Evolutionary conservation across 2,329 filamentous ascomycete genomes (phyloP), one percentile per base, ranked within the genome.

Genomic region (Chaetomium globosum): DNA sequence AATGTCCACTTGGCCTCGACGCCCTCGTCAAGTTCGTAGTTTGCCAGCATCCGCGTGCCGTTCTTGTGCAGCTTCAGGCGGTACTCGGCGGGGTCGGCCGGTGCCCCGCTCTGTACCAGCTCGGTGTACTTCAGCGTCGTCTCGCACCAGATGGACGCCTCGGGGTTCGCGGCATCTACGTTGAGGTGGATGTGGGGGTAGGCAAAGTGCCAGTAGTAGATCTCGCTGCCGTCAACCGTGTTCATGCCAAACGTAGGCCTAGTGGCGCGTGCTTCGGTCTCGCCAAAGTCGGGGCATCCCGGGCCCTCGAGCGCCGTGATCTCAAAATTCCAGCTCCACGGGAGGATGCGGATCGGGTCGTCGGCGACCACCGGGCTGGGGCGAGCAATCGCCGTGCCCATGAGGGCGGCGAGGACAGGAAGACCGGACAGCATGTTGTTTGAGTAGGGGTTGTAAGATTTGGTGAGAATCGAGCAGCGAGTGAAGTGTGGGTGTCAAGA

Each of bases 201-300:
- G 10, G 58, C 63, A 26, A 61, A 65, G 48, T 58, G 43, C 63
- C 63, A 65, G 58, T 65, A 65, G 63, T 65, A 65, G 52, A 65
- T 65, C 63, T 65, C 63, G 52, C 58, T 61, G n/a, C 63, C 63
- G 33, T 65, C 63, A 13, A 65, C 63, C 12, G 63, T 65, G 63
- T 65, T 65, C 16, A 31, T 28, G 63, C 63, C 63, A 16, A 30
- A 65, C 30, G 58, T 62, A 2, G 63, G 59, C 8, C 63, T 58
- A 16, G 63, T 61, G 3, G 26, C 13, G 52, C 6, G 58, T 21
- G 36, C 6, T 1, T 5, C 19, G 5, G 30, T 16, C 3, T n/a
- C 12, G 36, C 53, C 36, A 54, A 49, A 55, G 36, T 65, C 58
- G 1, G 63, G 63, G 26, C 63, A 65, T 16, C 63, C 63, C 4